These are phyloP conservation scores for Hortaea sp. DNA, from an alignment of 2,329 filamentous ascomycete genomes.

Conservation along the genomic window DNA sequence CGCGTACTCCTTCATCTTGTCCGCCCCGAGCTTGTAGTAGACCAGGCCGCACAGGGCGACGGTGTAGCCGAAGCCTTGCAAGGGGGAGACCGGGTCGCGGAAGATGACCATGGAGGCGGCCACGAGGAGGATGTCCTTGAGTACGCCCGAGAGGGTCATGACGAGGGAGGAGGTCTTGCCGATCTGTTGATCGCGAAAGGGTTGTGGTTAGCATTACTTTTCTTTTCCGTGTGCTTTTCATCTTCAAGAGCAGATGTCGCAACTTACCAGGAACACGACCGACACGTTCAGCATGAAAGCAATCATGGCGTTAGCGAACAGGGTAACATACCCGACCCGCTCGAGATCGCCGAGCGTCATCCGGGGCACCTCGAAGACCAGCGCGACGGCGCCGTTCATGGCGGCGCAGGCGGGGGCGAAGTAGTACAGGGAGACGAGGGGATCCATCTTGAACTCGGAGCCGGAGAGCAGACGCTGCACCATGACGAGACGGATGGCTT, in stretches of 20 bases:
- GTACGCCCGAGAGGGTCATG: constrained; percentile 75
- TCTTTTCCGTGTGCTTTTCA: too few relatives aligned
- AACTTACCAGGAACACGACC: constrained; percentile 71
- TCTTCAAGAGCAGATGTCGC: constrained; percentile 42
- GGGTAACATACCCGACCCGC: constrained; percentile 60
- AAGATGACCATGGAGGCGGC: constrained; percentile 71
- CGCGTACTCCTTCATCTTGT: constrained; percentile 73
- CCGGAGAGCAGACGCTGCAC: constrained; percentile 74
- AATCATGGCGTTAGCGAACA: constrained; percentile 66
- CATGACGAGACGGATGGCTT: constrained; percentile 74
- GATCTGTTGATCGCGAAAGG: too few relatives aligned
- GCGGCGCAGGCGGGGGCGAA: constrained; percentile 74
- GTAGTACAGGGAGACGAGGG: constrained; percentile 80
- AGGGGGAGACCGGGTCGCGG: constrained; percentile 60
- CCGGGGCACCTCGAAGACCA: constrained; percentile 63
- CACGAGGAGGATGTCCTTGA: constrained; percentile 81
- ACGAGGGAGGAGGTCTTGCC: constrained; percentile 80
- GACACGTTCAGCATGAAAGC: constrained; percentile 78
- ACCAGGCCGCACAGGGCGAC: constrained; percentile 70
- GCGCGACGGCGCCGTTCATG: constrained; percentile 67
- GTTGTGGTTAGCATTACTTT: background rate
- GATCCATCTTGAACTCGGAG: constrained; percentile 85
- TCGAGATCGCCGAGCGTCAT: constrained; percentile 61
- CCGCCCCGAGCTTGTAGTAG: constrained; percentile 77
- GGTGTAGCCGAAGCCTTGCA: constrained; percentile 76